Evolutionary conservation across 2,329 filamentous ascomycete genomes (phyloP).

Genomic region (Colletotrichum siamense): DNA sequence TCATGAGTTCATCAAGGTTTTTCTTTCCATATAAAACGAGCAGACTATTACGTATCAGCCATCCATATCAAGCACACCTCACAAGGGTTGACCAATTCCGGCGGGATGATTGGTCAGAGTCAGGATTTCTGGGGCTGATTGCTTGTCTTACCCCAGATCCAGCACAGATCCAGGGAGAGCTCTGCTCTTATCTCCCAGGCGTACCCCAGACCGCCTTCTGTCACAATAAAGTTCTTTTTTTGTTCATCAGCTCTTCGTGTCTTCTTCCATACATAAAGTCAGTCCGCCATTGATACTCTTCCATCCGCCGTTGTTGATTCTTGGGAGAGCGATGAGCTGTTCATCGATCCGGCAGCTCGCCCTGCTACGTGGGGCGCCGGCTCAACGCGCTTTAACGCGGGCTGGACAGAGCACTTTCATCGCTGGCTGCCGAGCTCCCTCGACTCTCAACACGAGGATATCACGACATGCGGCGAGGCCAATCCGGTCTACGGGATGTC

Average conservation of each 20-base stretch:
- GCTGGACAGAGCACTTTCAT: background rate
- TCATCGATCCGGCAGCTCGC: constrained; percentile 14
- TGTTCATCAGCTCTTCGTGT: background rate
- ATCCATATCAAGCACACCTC: background rate
- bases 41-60: constrained; percentile 11
- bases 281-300: background rate
- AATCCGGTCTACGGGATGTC: background rate
- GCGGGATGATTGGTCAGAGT: constrained; percentile 10
- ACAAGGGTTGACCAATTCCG: constrained; percentile 6
- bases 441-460: background rate
- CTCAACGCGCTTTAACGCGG: constrained; percentile 20
- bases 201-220: constrained; percentile 9
- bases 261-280: background rate
- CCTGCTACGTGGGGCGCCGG: constrained; percentile 17
- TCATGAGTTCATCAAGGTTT: background rate
- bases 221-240: background rate
- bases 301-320: background rate
- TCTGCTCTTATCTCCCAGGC: constrained; percentile 10
- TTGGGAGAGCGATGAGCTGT: constrained; percentile 11
- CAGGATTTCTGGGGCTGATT: background rate
- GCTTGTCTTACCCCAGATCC: constrained; percentile 19
- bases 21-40: background rate
- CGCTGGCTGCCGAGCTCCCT: background rate
- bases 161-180: constrained; percentile 14
- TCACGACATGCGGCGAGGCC: background rate